Percentiles rank a stretch among this genome's conserved stretches.
Evolutionary conservation across 768 basidiomycete species (phyloP).

Genomic region (Agrocybe pediades): DNA sequence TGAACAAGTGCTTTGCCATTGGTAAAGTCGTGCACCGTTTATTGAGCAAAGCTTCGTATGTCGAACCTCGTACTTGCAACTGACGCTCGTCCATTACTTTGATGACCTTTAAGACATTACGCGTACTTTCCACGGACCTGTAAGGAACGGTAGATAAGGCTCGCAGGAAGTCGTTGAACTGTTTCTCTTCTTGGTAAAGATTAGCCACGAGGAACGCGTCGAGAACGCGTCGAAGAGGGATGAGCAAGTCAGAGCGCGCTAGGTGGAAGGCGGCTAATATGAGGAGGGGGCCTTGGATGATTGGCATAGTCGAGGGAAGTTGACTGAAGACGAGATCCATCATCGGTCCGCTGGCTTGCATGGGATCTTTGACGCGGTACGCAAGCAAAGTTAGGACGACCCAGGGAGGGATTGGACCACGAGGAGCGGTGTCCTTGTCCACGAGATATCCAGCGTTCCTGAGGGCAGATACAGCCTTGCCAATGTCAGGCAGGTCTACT

Average conservation of each 20-base stretch:
- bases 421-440: not conserved
- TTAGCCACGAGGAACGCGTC: slow-evolving; percentile 39
- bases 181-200: slow-evolving; percentile 8
- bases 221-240: slow-evolving; percentile 46
- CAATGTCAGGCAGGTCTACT: slow-evolving; percentile 35
- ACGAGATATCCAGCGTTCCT: slow-evolving; percentile 1
- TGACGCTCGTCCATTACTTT: slow-evolving; percentile 48
- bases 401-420: slow-evolving; percentile 46
- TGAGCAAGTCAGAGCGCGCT: slow-evolving; percentile 47
- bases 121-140: slow-evolving; percentile 38
- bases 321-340: slow-evolving; percentile 45
- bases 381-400: slow-evolving; percentile 50
- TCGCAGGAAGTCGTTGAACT: slow-evolving; percentile 57
- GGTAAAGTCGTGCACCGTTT: slow-evolving; percentile 54
- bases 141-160: slow-evolving; percentile 46
- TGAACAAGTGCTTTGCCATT: slow-evolving; percentile 47
- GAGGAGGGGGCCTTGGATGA: slow-evolving; percentile 43
- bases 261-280: slow-evolving; percentile 51
- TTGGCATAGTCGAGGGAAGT: slow-evolving; percentile 29
- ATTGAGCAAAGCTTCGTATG: slow-evolving; percentile 45
- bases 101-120: slow-evolving; percentile 42
- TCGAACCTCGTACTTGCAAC: slow-evolving; percentile 39
- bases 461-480: slow-evolving; percentile 27
- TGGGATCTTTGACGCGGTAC: slow-evolving; percentile 45
- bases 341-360: slow-evolving; percentile 45